A percentile compares a stretch with the other conserved stretches of the same genome.
phyloP scores from a whole-genome alignment of 768 basidiomycete genomes.

The Vishniacozyma victoriae region DNA sequence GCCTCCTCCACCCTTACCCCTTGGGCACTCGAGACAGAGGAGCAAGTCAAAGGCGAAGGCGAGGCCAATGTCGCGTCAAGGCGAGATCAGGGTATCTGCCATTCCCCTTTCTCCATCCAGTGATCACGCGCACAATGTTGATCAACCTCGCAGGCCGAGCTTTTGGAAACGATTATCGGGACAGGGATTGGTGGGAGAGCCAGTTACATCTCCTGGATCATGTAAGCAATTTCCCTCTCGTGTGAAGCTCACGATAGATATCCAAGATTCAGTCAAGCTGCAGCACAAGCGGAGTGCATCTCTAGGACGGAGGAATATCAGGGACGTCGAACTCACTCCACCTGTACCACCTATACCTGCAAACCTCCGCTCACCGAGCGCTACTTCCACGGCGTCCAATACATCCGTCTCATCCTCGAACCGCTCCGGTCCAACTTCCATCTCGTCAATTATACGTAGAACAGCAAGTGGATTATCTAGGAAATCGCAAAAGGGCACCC shows the following conservation, averaged over 20 bases:
- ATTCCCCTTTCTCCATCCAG: conserved; percentile 29
- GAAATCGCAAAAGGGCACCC: conserved; percentile 18
- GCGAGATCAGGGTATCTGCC: conserved; percentile 11
- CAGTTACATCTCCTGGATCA: neutral
- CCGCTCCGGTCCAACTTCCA: conserved; percentile 7
- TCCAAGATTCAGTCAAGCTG: neutral
- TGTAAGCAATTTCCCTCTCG: conserved; percentile 5
- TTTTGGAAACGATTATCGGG: conserved; percentile 39
- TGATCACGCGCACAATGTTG: conserved; percentile 9
- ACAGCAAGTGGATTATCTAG: conserved; percentile 23
- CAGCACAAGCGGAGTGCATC: neutral
- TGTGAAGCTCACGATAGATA: neutral
- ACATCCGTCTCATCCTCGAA: conserved; percentile 13
- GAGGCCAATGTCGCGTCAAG: neutral
- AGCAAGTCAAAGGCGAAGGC: conserved; percentile 13
- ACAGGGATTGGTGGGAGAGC: too few relatives aligned
- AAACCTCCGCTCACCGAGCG: conserved; percentile 28
- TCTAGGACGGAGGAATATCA: neutral
- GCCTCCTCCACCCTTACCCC: conserved; percentile 35
- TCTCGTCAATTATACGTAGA: conserved; percentile 19
- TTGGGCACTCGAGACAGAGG: conserved; percentile 1
- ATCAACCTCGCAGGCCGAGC: conserved; percentile 11
- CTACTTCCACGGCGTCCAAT: conserved; percentile 14
- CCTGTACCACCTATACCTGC: conserved; percentile 32
- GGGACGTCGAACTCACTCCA: conserved; percentile 1